Conservation (phyloP, 371 early-diverging fungal species). For the Rhizopus stolonifer region DNA sequence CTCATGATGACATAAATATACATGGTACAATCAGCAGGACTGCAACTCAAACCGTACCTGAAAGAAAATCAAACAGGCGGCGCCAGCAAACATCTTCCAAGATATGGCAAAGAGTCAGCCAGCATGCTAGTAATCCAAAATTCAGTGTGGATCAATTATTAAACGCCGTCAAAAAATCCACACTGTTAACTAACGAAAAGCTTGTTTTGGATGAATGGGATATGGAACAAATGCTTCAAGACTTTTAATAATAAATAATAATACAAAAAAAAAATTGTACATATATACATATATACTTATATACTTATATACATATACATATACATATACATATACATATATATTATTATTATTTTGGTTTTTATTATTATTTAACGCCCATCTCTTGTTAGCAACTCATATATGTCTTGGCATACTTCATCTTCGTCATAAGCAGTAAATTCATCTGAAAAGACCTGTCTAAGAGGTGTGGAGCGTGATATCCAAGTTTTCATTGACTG, state of each 20-base stretch:
- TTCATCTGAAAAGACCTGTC: conserved; percentile 1
- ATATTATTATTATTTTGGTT: too few relatives aligned
- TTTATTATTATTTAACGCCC: too few relatives aligned
- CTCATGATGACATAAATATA: not conserved
- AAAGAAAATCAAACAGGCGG: not conserved
- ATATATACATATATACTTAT: not conserved
- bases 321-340: too few relatives aligned
- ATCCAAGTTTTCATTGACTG: conserved; percentile 10
- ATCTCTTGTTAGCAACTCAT: conserved; percentile 28
- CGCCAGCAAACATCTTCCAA: conserved; percentile 1
- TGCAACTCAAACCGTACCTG: not conserved
- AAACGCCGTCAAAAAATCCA: conserved; percentile 9
- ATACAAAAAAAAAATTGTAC: too few relatives aligned
- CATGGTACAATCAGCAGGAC: not conserved
- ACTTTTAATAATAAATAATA: conserved; percentile 4
- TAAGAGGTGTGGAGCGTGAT: not conserved
- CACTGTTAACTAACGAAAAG: not conserved
- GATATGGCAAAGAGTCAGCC: conserved; percentile 7
- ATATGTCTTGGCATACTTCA: conserved; percentile 33
- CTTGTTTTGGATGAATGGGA: conserved; percentile 29
- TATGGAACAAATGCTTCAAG: conserved; percentile 22
- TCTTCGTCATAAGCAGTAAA: conserved; percentile 30
- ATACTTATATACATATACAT: too few relatives aligned
- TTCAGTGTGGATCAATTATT: conserved; percentile 14
- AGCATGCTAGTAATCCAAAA: conserved; percentile 7